Evolutionary conservation across 352 stramenopile genomes (phyloP).

Genomic region (Phytophthora lateralis): DNA sequence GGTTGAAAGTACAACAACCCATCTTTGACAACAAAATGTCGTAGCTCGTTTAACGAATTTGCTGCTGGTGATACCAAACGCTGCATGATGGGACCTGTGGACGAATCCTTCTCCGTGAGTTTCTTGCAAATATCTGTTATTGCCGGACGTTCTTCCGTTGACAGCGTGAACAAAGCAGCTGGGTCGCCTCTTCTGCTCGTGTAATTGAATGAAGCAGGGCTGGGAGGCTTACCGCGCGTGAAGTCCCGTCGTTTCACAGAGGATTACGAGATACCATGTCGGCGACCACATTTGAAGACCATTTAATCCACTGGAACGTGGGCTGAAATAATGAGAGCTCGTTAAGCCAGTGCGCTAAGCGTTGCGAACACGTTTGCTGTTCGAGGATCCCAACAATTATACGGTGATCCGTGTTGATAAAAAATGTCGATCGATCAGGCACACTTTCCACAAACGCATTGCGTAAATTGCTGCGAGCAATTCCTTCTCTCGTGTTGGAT

Average conservation of each 20-base stretch:
- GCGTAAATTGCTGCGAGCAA: not conserved
- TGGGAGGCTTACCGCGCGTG: not conserved
- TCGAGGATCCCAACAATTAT: not conserved
- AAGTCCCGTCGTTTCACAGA: constrained; percentile 9
- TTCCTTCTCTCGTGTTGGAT: constrained; percentile 10
- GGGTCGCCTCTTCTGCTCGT: too few species aligned
- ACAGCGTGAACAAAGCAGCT: too few species aligned
- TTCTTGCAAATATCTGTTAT: too few species aligned
- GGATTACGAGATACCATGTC: constrained; percentile 11
- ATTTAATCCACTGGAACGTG: constrained; percentile 4
- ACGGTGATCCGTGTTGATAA: constrained; percentile 1
- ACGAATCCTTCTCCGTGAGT: not conserved
- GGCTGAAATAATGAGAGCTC: constrained; percentile 9
- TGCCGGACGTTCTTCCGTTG: too few species aligned
- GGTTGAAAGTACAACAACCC: not conserved
- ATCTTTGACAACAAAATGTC: not conserved
- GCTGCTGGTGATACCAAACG: too few species aligned
- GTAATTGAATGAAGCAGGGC: not conserved
- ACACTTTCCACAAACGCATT: constrained; percentile 3
- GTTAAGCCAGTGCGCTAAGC: constrained; percentile 4
- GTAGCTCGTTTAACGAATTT: too few species aligned
- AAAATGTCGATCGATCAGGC: constrained; percentile 4
- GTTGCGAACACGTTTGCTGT: constrained; percentile 1
- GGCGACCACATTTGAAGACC: constrained; percentile 6
- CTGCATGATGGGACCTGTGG: not conserved